Conservation (phyloP, 352 stramenopile genomes). For the Globisporangium cederbergense region DNA sequence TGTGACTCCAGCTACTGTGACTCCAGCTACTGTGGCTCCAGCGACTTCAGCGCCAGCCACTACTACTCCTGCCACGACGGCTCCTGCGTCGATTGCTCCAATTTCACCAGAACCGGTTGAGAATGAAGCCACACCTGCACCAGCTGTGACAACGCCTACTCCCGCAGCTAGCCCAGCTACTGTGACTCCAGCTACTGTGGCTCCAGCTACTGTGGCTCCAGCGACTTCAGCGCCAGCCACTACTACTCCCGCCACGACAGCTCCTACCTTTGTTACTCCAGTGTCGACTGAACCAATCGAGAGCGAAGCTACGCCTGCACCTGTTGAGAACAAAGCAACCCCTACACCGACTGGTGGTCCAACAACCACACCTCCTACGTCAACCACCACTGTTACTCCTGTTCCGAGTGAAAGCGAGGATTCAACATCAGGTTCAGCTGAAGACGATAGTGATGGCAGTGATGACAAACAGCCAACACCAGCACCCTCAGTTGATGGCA, state of each 20-base stretch:
- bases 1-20: not conserved
- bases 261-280: too few relatives aligned
- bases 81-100: too few relatives aligned
- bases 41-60: conserved; percentile 28
- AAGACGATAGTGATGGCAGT: too few relatives aligned
- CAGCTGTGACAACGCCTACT: not conserved
- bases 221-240: conserved; percentile 28
- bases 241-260: conserved; percentile 24
- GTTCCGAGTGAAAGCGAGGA: too few relatives aligned
- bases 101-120: too few relatives aligned
- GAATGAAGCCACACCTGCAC: not conserved
- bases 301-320: not conserved
- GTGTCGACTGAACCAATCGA: too few relatives aligned
- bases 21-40: conserved; percentile 46
- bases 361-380: not conserved
- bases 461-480: too few relatives aligned
- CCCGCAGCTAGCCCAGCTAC: not conserved
- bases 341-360: not conserved
- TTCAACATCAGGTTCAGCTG: too few relatives aligned
- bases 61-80: conserved; percentile 24
- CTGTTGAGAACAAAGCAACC: not conserved
- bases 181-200: not conserved
- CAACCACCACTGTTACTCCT: too few relatives aligned
- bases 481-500: too few relatives aligned
- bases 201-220: conserved; percentile 47